Evolutionary conservation across 75 land plant genomes (phyloP), one percentile per base, ranked within the genome.

Genomic region (Adiantum capillusveneris): DNA sequence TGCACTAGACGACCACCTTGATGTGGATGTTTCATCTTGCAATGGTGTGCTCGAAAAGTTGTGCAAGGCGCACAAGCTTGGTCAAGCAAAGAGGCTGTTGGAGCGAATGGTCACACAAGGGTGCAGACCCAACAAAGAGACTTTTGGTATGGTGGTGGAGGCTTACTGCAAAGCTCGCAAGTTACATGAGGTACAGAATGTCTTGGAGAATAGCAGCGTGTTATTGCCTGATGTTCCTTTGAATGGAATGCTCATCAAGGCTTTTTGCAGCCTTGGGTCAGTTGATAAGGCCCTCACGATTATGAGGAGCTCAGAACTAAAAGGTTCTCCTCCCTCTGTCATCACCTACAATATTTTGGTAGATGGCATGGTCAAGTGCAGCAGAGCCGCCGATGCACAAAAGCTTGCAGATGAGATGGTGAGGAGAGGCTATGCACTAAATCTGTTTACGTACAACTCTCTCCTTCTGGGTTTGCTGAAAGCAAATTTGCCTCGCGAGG

Each of bases 341-440:
- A 80, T 82, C 42, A 83, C 91, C 7, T 90, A 83, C 58, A 90
- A 87, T 55, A 81, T 80, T 7, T 55, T 90, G 48, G 59, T 90
- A 27, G 71, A 84, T 64, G 81, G 87, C n/a, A 50, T 83, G 34
- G 75, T 82, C 28, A 86, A 73, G 44, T 75, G 73, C 60, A 76
- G 91, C 20, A 72, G 48, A 56, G 62, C 86, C 30, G 60, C 67
- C 34, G 65, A 77, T 51, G 83, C 75, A 1, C 53, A 79, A 31
- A 63, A 74, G 19, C 59, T 90, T 39, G 88, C 85, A 61, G 69
- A 72, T 27, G 63, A 74, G 29, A 90, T 90, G 87, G 34, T 19
- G n/a, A 45, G 17, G 1, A 31, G 56, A 31, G 75, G 71, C n/a
- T 76, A 77, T 46, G 44, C 26, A 37, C 89, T 85, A 37, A 72